A percentile compares a stretch with the other conserved stretches of the same genome.
These are phyloP conservation scores for Dactylellina parvicollis DNA, from an alignment of 2,329 filamentous ascomycete genomes.

Conservation along the genomic window DNA sequence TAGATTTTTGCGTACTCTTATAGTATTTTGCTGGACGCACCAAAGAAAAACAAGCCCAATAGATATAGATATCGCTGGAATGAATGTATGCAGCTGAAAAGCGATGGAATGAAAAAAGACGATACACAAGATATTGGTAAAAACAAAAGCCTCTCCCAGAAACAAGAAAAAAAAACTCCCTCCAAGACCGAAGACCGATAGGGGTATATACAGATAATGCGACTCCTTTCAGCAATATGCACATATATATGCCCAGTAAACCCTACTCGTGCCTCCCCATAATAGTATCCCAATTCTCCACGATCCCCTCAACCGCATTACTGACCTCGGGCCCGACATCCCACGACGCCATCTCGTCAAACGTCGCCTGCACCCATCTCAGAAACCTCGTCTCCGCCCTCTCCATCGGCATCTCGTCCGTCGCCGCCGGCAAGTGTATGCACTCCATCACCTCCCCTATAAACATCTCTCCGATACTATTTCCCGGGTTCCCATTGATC, in stretches of 20 bases:
- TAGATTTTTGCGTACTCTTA: no score
- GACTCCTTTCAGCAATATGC: not conserved
- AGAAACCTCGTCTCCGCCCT: slow-evolving; percentile 57
- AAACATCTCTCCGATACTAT: slow-evolving; percentile 55
- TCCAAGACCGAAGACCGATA: not conserved
- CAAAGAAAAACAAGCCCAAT: not conserved
- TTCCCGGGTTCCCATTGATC: slow-evolving; percentile 28
- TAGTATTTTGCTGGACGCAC: no score
- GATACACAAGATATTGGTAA: not conserved
- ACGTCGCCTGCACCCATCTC: slow-evolving; percentile 57
- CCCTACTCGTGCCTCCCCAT: slow-evolving; percentile 26
- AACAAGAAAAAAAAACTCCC: not conserved
- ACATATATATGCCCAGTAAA: not conserved
- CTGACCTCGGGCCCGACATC: slow-evolving; percentile 56
- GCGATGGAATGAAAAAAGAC: not conserved
- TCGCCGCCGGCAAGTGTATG: slow-evolving; percentile 51
- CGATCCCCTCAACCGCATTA: slow-evolving; percentile 42
- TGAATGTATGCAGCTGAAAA: not conserved
- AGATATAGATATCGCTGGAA: no score
- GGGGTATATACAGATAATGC: not conserved
- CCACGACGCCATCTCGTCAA: slow-evolving; percentile 58
- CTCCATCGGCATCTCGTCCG: slow-evolving; percentile 55
- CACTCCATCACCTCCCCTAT: slow-evolving; percentile 55
- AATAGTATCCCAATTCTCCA: slow-evolving; percentile 43
- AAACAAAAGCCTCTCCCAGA: slow-evolving; percentile 3